Percentiles rank a stretch among this genome's conserved stretches.
Conservation (phyloP, 768 basidiomycete species). For the Tephrocybe sp. region DNA sequence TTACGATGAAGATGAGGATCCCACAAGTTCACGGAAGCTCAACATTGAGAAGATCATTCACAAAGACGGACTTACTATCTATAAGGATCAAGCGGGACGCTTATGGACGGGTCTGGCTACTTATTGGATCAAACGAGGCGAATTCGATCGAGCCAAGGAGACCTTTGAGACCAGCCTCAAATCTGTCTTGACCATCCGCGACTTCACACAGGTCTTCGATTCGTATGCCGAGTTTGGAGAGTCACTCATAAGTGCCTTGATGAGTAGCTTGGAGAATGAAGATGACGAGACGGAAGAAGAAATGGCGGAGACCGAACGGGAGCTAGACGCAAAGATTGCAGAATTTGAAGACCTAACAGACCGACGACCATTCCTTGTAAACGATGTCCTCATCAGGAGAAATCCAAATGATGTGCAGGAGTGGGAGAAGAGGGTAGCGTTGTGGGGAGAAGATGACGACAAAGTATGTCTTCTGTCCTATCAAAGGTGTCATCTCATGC, state of each 20-base stretch:
- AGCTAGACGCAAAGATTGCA: conserved; percentile 86
- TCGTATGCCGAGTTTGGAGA: conserved; percentile 94
- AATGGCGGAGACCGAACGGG: conserved; percentile 71
- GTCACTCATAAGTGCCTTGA: conserved; percentile 82
- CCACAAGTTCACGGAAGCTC: conserved; percentile 61
- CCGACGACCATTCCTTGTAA: conserved; percentile 90
- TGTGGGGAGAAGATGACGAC: conserved; percentile 91
- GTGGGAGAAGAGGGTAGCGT: conserved; percentile 96
- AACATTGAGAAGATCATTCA: conserved; percentile 86
- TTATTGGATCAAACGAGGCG: conserved; percentile 96
- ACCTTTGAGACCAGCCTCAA: conserved; percentile 88
- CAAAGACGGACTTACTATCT: conserved; percentile 82
- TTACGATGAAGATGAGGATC: conserved; percentile 85
- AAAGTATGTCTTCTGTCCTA: conserved; percentile 52
- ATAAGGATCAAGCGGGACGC: conserved; percentile 95
- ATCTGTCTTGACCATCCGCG: conserved; percentile 86
- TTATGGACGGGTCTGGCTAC: conserved; percentile 96
- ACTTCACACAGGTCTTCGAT: conserved; percentile 98
- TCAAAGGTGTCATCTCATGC: neutral
- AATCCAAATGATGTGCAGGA: conserved; percentile 99
- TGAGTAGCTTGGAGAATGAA: conserved; percentile 79
- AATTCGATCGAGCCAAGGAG: conserved; percentile 86
- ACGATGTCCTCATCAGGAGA: conserved; percentile 88
- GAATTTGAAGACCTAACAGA: conserved; percentile 95
- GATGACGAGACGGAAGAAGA: conserved; percentile 68